Percentiles rank a stretch among this genome's conserved stretches.
These are phyloP conservation scores for Termitomyces titanicus DNA, from an alignment of 768 basidiomycete genomes.

Conservation along the genomic window DNA sequence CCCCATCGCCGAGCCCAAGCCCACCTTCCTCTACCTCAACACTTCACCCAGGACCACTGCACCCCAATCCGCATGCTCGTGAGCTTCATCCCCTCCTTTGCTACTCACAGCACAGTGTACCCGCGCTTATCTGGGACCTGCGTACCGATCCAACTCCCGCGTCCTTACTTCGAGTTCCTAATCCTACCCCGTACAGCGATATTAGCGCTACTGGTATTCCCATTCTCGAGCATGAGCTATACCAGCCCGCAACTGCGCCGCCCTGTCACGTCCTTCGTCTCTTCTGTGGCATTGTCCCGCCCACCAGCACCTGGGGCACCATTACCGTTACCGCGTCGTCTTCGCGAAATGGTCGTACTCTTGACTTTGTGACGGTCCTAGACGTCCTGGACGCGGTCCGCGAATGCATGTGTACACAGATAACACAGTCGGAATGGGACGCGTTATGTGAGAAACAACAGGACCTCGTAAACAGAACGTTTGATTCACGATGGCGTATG, in stretches of 20 bases:
- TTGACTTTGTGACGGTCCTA: conserved; percentile 43
- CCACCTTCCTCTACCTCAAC: neutral
- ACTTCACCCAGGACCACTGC: neutral
- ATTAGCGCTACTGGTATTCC: conserved; percentile 17
- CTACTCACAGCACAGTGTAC: conserved; percentile 33
- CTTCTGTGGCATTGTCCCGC: conserved; percentile 43
- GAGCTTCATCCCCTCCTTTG: conserved; percentile 32
- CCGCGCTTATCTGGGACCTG: conserved; percentile 46
- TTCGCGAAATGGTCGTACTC: neutral
- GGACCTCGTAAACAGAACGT: conserved; percentile 35
- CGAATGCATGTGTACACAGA: conserved; percentile 30
- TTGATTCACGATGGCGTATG: conserved; percentile 41
- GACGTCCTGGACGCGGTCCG: conserved; percentile 50
- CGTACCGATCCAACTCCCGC: conserved; percentile 32
- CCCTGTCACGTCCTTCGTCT: conserved; percentile 33
- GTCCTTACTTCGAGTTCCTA: conserved; percentile 22
- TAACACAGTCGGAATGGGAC: conserved; percentile 42
- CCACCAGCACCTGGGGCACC: conserved; percentile 41
- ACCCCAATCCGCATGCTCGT: neutral
- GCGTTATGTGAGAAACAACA: conserved; percentile 37
- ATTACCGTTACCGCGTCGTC: conserved; percentile 29
- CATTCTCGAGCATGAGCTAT: conserved; percentile 30
- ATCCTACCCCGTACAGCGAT: neutral
- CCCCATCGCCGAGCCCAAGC: conserved; percentile 1
- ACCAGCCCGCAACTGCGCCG: conserved; percentile 41